Evolutionary conservation across 192 early-diverging fungal species (phyloP).

Genomic region (Irineochytrium annulatum): DNA sequence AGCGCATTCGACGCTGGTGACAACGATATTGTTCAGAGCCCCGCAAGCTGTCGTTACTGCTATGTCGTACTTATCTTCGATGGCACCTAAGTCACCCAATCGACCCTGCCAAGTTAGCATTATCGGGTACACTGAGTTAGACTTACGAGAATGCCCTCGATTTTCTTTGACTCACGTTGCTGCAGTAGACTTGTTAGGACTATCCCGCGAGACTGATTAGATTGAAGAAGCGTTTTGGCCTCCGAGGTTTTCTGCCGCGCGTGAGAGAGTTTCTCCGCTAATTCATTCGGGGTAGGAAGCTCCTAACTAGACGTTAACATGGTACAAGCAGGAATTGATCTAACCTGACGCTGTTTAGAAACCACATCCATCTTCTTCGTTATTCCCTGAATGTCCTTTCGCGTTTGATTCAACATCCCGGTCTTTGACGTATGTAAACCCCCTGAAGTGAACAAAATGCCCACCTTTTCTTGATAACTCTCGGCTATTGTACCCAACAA

Average conservation of each 20-base stretch:
- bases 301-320: too few species aligned
- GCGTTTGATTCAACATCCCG: too few species aligned
- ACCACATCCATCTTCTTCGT: too few species aligned
- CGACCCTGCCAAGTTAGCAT: conserved; percentile 52
- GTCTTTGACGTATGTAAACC: too few species aligned
- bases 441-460: too few species aligned
- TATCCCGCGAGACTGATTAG: conserved; percentile 21
- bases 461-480: too few species aligned
- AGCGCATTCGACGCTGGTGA: conserved; percentile 79
- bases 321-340: too few species aligned
- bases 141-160: conserved; percentile 37
- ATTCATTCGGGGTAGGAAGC: too few species aligned
- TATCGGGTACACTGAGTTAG: neutral
- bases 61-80: conserved; percentile 91
- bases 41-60: conserved; percentile 89
- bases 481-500: too few species aligned
- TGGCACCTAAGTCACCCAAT: conserved; percentile 92
- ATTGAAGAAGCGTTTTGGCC: conserved; percentile 22
- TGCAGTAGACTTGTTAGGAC: conserved; percentile 33
- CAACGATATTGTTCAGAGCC: conserved; percentile 82
- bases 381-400: too few species aligned
- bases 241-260: conserved; percentile 26
- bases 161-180: conserved; percentile 30
- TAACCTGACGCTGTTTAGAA: too few species aligned
- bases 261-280: neutral